Base-by-base conservation (phyloP, 106 monocot genomes). In the Xerophyta viscosa region DNA sequence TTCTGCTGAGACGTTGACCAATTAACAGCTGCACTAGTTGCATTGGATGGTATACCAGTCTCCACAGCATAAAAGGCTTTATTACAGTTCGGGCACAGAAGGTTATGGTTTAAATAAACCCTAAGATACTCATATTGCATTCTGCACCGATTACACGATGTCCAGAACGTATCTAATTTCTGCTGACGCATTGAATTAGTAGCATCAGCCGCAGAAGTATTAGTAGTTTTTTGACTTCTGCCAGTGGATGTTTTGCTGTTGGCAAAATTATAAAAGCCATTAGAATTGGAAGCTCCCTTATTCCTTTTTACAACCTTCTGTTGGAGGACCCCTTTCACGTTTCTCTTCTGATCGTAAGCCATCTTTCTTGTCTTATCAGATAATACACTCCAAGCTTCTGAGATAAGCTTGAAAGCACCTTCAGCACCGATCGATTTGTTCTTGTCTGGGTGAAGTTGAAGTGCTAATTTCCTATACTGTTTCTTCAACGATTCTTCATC, bases 91-190 rank as follows among this genome's bases (percentile, higher is more conserved):
- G 69, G 74, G 22, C 79, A 80, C 25, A 80, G 66, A 45, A 74
- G 73, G 30, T 57, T 79, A 29, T 70, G 73, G 48, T 79, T 79
- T 25, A 79, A 50, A 31, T 73, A 79, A 19, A 73, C 50, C 48
- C 62, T 62, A 13, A 71, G 62, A 33, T 81, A 75, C 54, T 81
- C 75, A 37, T 81, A 81, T 33, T 75, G 74, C 75, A 75, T 75
- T 37, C 58, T 71, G 62, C 75, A 81, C 21, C 66, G 29, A 31
- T 59, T 58, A 50, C 80, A 81, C 11, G 52, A 58, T 9, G 80
- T 81, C 75, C 80, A 81, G 54, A 81, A 81, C 43, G 80, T 71
- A 21, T 54, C 23, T 15, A 65, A 25, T 9, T 65, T 33, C 10
- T 46, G 6, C 29, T 31, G 54, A 41, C 24, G 50, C 46, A 47